These are phyloP conservation scores for Ulota crispa DNA, from an alignment of 225 moss, liverwort and hornwort genomes.

Conservation along the genomic window DNA sequence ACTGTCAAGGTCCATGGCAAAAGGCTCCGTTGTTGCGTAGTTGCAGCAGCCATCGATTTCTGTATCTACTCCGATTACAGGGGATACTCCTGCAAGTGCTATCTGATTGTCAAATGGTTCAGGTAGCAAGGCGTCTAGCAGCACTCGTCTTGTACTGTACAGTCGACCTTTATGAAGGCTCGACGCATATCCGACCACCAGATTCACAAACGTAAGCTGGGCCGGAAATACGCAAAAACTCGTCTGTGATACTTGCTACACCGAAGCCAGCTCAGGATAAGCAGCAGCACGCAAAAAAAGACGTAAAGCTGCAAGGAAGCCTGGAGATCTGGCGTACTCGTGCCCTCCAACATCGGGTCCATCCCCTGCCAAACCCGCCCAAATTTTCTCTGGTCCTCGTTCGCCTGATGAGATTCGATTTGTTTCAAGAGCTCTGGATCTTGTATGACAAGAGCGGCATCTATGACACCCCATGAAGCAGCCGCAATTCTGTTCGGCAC, in stretches of 20 bases:
- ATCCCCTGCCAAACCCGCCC: conserved; percentile 53
- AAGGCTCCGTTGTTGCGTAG: not conserved
- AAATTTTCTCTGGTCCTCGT: conserved; percentile 26
- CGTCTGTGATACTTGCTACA: conserved; percentile 43
- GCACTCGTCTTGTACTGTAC: conserved; percentile 9
- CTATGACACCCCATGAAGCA: conserved; percentile 21
- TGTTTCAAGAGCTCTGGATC: conserved; percentile 36
- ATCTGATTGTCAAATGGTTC: conserved; percentile 13
- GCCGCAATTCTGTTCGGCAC: conserved; percentile 31
- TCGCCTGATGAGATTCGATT: not conserved
- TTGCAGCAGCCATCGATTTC: not conserved
- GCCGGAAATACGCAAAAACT: conserved; percentile 7
- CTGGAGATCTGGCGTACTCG: conserved; percentile 32
- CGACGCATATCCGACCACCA: conserved; percentile 13
- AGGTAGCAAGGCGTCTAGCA: conserved; percentile 11
- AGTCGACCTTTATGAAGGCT: conserved; percentile 12
- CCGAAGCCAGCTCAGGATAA: conserved; percentile 45
- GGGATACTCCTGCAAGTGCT: not conserved
- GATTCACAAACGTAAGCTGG: conserved; percentile 18
- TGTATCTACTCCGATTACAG: not conserved
- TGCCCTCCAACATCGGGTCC: conserved; percentile 40
- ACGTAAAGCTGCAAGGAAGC: conserved; percentile 50
- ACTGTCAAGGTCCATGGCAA: not conserved
- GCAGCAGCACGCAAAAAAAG: conserved; percentile 33
- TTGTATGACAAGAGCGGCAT: conserved; percentile 23